Percentiles rank a stretch among this genome's conserved stretches.
Conservation (phyloP, 2,329 filamentous ascomycete species). For the Gaeumannomyces sp. region DNA sequence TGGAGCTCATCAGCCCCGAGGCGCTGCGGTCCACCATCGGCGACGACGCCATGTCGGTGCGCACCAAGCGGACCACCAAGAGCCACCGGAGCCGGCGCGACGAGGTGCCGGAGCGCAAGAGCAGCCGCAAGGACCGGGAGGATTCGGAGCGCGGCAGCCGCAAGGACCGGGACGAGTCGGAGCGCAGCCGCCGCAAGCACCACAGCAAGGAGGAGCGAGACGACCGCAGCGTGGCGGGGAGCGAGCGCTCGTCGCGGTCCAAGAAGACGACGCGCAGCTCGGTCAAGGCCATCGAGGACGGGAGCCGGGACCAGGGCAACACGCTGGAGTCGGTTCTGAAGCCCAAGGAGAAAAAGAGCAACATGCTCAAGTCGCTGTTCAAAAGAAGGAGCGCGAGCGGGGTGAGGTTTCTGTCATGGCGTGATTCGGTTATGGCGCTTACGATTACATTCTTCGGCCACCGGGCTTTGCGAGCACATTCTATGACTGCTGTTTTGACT, state of each 20-base stretch:
- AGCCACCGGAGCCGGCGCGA: slow-evolving; percentile 21
- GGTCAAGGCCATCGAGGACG: slow-evolving; percentile 30
- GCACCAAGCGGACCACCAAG: slow-evolving; percentile 20
- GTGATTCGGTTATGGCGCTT: background rate
- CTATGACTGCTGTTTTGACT: background rate
- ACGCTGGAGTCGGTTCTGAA: slow-evolving; percentile 34
- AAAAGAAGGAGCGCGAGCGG: slow-evolving; percentile 37
- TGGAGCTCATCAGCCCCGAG: slow-evolving; percentile 52
- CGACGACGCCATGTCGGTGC: slow-evolving; percentile 32
- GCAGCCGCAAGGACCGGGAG: slow-evolving; percentile 17
- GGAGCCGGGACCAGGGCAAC: slow-evolving; percentile 27
- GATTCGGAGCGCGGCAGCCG: background rate
- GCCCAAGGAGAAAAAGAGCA: slow-evolving; percentile 39
- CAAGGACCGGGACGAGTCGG: slow-evolving; percentile 1
- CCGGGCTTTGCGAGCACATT: too few relatives aligned
- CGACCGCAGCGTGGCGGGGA: slow-evolving; percentile 20
- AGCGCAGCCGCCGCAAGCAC: background rate
- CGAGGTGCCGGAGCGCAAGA: slow-evolving; percentile 21
- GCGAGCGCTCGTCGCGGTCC: slow-evolving; percentile 20
- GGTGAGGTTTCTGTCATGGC: slow-evolving; percentile 1
- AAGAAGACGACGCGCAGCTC: slow-evolving; percentile 21
- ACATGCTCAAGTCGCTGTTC: slow-evolving; percentile 54
- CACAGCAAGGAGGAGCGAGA: slow-evolving; percentile 4
- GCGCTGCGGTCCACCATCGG: slow-evolving; percentile 41
- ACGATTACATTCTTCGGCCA: too few relatives aligned